phyloP scores from a whole-genome alignment of 768 basidiomycete species.

The Hygrocybe punicea region DNA sequence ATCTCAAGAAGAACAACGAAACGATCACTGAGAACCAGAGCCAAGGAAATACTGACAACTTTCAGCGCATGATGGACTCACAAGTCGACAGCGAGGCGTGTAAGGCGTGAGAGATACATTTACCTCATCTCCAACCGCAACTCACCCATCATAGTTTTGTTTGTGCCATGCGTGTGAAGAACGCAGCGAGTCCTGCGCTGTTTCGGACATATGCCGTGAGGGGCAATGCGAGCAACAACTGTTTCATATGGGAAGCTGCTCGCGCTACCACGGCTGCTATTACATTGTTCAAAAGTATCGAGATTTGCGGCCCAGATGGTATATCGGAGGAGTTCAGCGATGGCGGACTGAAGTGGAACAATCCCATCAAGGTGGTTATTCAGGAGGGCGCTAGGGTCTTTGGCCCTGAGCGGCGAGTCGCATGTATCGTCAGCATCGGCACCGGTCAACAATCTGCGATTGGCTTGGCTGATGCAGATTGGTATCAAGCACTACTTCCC shows the following conservation, averaged over 20 bases:
- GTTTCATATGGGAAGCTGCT: constrained; percentile 35
- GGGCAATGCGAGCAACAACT: constrained; percentile 21
- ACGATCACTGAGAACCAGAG: constrained; percentile 20
- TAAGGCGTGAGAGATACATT: constrained; percentile 26
- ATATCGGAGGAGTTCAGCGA: constrained; percentile 25
- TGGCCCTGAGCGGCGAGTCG: constrained; percentile 21
- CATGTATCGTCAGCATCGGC: constrained; percentile 25
- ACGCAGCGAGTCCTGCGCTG: constrained; percentile 28
- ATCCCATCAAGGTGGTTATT: constrained; percentile 30
- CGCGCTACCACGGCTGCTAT: constrained; percentile 37
- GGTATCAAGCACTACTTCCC: constrained; percentile 7
- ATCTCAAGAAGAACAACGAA: constrained; percentile 25
- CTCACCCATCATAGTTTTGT: constrained; percentile 23
- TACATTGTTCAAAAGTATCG: constrained; percentile 29
- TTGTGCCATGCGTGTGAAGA: constrained; percentile 21
- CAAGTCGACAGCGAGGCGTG: constrained; percentile 12
- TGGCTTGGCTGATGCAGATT: neutral
- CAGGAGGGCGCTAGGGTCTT: constrained; percentile 23
- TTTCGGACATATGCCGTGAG: constrained; percentile 30
- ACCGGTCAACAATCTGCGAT: constrained; percentile 25
- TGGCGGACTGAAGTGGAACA: constrained; percentile 33
- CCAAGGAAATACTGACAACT: neutral
- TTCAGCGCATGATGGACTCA: neutral
- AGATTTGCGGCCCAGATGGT: constrained; percentile 17
- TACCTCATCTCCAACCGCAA: neutral